Conservation (phyloP, 345 rosid species). For the Populus simonii region DNA sequence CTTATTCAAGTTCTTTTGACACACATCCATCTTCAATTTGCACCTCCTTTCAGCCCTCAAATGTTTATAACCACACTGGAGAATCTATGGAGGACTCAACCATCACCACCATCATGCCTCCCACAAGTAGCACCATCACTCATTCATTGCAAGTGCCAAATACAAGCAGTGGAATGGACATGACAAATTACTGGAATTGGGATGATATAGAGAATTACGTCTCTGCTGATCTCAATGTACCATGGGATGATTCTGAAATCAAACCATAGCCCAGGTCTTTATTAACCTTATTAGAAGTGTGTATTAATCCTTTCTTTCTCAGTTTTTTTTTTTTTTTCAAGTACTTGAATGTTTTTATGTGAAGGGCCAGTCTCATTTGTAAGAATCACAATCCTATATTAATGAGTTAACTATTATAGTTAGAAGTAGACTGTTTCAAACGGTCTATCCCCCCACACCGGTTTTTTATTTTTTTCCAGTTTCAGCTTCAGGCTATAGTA, state of each 20-base stretch:
- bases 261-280: conserved; percentile 34
- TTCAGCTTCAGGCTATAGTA: conserved; percentile 24
- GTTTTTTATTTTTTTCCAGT: conserved; percentile 3
- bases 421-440: neutral
- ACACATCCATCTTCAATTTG: conserved; percentile 27
- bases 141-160: conserved; percentile 32
- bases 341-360: neutral
- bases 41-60: conserved; percentile 31
- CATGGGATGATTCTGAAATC: conserved; percentile 52
- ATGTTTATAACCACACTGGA: conserved; percentile 9
- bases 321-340: neutral
- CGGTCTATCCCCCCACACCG: too few relatives aligned
- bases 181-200: conserved; percentile 50
- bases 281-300: conserved; percentile 8
- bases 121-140: conserved; percentile 7
- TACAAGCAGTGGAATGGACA: conserved; percentile 26
- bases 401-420: neutral
- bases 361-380: conserved; percentile 2
- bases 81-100: too few relatives aligned
- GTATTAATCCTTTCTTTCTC: neutral
- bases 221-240: conserved; percentile 42
- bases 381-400: neutral
- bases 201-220: conserved; percentile 49
- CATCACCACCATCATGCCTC: conserved; percentile 27
- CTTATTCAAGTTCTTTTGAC: conserved; percentile 27